phyloP scores from a whole-genome alignment of 495 filamentous ascomycete genomes.

The Podospora didyma region DNA sequence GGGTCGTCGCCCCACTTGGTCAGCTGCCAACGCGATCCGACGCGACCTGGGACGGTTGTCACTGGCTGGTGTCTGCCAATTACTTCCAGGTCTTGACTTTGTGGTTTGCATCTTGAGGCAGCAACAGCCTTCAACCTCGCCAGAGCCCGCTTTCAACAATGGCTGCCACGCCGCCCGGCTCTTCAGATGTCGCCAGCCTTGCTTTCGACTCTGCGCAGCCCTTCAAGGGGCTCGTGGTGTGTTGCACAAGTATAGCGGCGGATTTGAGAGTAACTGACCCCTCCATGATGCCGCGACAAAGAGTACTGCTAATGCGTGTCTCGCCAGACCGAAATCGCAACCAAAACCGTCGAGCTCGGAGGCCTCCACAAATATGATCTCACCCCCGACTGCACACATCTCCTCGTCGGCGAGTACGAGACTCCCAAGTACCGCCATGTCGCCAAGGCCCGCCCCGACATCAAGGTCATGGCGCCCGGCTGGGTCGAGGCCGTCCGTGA shows the following conservation, averaged over 20 bases:
- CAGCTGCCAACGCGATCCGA: no score
- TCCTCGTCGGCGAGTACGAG: constrained; percentile 81
- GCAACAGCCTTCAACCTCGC: not conserved
- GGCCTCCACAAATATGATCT: constrained; percentile 82
- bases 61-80: not conserved
- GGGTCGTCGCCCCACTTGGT: no score
- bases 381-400: constrained; percentile 93
- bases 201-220: constrained; percentile 53
- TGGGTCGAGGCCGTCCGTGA: constrained; percentile 83
- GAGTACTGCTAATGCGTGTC: no score
- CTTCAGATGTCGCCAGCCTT: constrained; percentile 8
- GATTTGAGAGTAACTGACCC: constrained; percentile 68
- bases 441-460: constrained; percentile 79
- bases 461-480: constrained; percentile 69
- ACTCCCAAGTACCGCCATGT: constrained; percentile 95
- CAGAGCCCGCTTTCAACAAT: not conserved
- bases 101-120: no score
- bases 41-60: no score
- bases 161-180: constrained; percentile 13
- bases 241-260: constrained; percentile 81
- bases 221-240: constrained; percentile 77
- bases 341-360: constrained; percentile 75
- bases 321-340: constrained; percentile 66
- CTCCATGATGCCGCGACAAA: not conserved
- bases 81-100: no score